Conservation (phyloP, 305 asterid genomes). For the Fraxinus angustifolia region DNA sequence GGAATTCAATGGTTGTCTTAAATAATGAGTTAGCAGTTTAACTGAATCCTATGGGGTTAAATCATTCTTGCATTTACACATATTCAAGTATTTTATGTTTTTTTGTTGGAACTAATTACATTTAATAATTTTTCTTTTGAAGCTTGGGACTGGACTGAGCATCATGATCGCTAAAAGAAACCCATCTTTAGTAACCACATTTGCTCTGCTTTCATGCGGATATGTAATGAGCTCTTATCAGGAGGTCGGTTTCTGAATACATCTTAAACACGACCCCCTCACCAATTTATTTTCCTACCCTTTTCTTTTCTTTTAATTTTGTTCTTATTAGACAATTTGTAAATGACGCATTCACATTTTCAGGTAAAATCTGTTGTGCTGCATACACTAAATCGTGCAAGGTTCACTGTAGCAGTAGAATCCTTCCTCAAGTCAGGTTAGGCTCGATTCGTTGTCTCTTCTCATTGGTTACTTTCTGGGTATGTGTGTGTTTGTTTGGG, state of each 20-base stretch:
- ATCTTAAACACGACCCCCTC: slow-evolving; percentile 3
- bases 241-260: slow-evolving; percentile 57
- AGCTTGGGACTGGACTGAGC: slow-evolving; percentile 97
- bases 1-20: background rate
- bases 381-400: slow-evolving; percentile 82
- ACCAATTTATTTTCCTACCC: background rate
- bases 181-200: slow-evolving; percentile 80
- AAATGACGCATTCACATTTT: slow-evolving; percentile 2
- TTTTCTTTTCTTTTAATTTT: background rate
- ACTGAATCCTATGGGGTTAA: background rate
- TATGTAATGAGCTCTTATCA: slow-evolving; percentile 87
- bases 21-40: slow-evolving; percentile 2
- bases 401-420: slow-evolving; percentile 93
- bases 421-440: slow-evolving; percentile 85
- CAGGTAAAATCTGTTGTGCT: slow-evolving; percentile 94
- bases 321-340: background rate
- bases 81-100: slow-evolving; percentile 2
- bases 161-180: slow-evolving; percentile 82
- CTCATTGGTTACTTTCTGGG: background rate
- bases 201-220: slow-evolving; percentile 82
- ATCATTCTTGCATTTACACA: slow-evolving; percentile 14
- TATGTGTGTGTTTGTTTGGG: background rate
- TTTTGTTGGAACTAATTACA: slow-evolving; percentile 28
- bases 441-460: slow-evolving; percentile 12
- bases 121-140: slow-evolving; percentile 32